phyloP scores from a whole-genome alignment of 306 rosid genomes.

The Arachis stenosperma region DNA sequence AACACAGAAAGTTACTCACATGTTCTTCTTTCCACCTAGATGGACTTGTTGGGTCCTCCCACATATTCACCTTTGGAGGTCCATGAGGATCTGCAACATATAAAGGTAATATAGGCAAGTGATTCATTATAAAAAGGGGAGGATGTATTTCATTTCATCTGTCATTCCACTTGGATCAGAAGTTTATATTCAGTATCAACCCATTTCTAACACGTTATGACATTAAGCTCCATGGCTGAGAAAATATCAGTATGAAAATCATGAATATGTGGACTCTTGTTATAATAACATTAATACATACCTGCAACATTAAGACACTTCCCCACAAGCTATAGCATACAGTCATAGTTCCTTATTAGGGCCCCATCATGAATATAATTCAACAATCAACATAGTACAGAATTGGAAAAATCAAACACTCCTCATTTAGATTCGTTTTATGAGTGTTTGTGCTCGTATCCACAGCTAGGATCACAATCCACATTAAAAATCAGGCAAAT shows the following conservation, averaged over 20 bases:
- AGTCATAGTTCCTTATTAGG: background rate
- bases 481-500: too few relatives aligned
- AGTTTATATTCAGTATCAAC: constrained; percentile 8
- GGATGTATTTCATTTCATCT: constrained; percentile 7
- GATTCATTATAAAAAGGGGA: background rate
- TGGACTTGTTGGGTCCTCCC: constrained; percentile 68
- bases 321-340: background rate
- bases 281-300: background rate
- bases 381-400: background rate
- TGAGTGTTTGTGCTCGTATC: too few relatives aligned
- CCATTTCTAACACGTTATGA: constrained; percentile 8
- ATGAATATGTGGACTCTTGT: background rate
- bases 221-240: constrained; percentile 16
- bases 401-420: background rate
- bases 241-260: background rate
- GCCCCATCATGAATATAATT: background rate
- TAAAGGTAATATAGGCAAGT: constrained; percentile 19
- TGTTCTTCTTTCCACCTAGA: constrained; percentile 80
- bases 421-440: background rate
- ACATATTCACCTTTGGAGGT: constrained; percentile 70
- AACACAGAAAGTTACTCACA: constrained; percentile 38
- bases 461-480: too few relatives aligned
- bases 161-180: background rate
- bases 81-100: constrained; percentile 61
- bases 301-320: constrained; percentile 5